phyloP scores from a whole-genome alignment of 2,329 filamentous ascomycete genomes.

The Nemania serpens region DNA sequence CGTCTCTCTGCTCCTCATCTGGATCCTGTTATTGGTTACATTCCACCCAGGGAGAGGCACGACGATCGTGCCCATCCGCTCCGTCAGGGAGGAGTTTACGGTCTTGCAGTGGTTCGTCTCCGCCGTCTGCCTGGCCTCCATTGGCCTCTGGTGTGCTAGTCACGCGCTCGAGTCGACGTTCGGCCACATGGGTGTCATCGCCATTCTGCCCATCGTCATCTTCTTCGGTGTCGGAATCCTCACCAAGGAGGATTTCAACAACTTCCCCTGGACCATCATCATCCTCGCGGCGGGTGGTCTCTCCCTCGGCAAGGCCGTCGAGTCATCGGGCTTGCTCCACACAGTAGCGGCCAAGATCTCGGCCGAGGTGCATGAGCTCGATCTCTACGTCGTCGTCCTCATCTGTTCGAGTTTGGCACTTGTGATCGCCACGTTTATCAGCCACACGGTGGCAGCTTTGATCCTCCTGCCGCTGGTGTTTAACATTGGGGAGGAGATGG shows the following conservation, averaged over 20 bases:
- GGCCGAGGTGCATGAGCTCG: slow-evolving; percentile 72
- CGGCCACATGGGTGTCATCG: slow-evolving; percentile 97
- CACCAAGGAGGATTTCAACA: slow-evolving; percentile 99
- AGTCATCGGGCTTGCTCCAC: slow-evolving; percentile 87
- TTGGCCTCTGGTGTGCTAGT: slow-evolving; percentile 87
- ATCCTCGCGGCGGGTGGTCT: slow-evolving; percentile 94
- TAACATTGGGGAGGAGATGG: slow-evolving; percentile 83
- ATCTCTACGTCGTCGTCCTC: slow-evolving; percentile 82
- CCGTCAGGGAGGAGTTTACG: slow-evolving; percentile 85
- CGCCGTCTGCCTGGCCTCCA: slow-evolving; percentile 80
- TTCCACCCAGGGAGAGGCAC: slow-evolving; percentile 87
- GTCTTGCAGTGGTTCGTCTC: slow-evolving; percentile 93
- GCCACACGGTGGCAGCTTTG: slow-evolving; percentile 92
- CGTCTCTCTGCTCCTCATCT: slow-evolving; percentile 85
- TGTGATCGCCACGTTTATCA: slow-evolving; percentile 96
- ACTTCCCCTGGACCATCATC: slow-evolving; percentile 99
- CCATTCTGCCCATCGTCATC: slow-evolving; percentile 90
- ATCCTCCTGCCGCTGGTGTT: slow-evolving; percentile 92
- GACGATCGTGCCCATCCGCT: slow-evolving; percentile 87
- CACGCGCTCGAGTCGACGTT: slow-evolving; percentile 87
- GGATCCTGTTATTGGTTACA: slow-evolving; percentile 80
- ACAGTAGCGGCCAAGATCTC: slow-evolving; percentile 84
- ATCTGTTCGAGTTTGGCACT: slow-evolving; percentile 85
- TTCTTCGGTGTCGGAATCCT: slow-evolving; percentile 97
- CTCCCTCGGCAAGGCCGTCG: slow-evolving; percentile 90